Base-by-base conservation (phyloP, 2,329 filamentous ascomycete genomes). In the Chrysoporthe deuterocubensis region DNA sequence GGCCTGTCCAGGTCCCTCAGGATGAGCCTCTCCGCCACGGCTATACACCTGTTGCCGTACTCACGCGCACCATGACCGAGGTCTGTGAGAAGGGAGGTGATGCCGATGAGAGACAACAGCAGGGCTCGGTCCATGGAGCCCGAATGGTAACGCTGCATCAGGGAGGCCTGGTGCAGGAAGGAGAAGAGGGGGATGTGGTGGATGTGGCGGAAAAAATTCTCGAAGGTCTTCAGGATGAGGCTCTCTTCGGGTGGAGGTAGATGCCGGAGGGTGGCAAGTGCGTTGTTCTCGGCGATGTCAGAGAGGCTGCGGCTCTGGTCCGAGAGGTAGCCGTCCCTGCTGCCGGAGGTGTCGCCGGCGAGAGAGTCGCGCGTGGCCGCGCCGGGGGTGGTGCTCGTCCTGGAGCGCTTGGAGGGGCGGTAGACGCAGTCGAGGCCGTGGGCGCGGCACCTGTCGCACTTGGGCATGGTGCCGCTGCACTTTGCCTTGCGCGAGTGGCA, bases 161-260 rank as follows among this genome's bases (percentile, higher is more conserved):
- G 81, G 1, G 86, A 88, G 14, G 85, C 85, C 37, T 85, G 84
- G 72, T 88, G 86, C 18, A 88, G 76, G 67, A 88, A 88, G 13
- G 85, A 86, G 76, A 85, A 86, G 71, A 85, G 84, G 57, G 86
- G 84, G 63, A 88, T 85, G 70, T 88, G 86, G 75, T 88, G 85
- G 52, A 88, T 81, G 72, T 87, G 83, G 54, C 83, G 83, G 74
- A 88, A 88, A 76, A 87, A 88, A 71, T 83, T 82, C 72, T 85
- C 84, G 71, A 88, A 86, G 6, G 84, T 85, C 50, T 81, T 81
- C 62, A 82, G 78, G 52, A 85, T 84, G 37, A 87, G 74, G 32
- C 81, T 77, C 71, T 87, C 81, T 72, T 85, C 79, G 18, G 74
- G 76, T 44, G 74, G 76, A 37, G 75, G 70, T 70, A 69, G 75